phyloP scores from a whole-genome alignment of 495 filamentous ascomycete genomes.

The Penicillium manginii region DNA sequence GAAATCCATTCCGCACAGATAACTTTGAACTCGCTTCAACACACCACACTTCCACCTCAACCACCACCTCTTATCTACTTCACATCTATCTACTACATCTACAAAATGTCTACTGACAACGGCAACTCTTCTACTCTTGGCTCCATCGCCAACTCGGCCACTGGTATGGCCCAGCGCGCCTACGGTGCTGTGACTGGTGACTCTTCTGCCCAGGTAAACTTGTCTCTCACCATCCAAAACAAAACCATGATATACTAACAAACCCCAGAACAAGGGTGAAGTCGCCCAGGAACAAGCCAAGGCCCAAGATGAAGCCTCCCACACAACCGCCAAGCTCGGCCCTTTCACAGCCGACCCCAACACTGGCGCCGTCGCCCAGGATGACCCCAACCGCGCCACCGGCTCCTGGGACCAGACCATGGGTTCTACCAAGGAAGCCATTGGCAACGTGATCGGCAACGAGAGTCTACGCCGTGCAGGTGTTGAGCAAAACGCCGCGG shows the following conservation, averaged over 20 bases:
- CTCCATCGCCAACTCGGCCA: slow-evolving; percentile 79
- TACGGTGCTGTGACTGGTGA: slow-evolving; percentile 78
- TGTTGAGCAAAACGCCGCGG: slow-evolving; percentile 75
- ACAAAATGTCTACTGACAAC: slow-evolving; percentile 58
- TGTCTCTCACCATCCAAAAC: background rate
- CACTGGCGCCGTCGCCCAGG: slow-evolving; percentile 70
- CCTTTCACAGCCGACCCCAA: slow-evolving; percentile 64
- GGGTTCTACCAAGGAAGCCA: slow-evolving; percentile 79
- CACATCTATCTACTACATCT: slow-evolving; percentile 4
- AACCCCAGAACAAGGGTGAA: slow-evolving; percentile 50
- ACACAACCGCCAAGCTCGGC: slow-evolving; percentile 69
- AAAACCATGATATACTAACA: slow-evolving; percentile 22
- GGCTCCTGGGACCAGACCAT: slow-evolving; percentile 87
- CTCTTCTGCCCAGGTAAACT: slow-evolving; percentile 61
- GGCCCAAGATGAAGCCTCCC: slow-evolving; percentile 66
- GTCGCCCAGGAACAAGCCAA: slow-evolving; percentile 63
- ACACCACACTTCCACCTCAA: background rate
- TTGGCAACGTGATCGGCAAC: slow-evolving; percentile 75
- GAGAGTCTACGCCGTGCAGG: slow-evolving; percentile 75
- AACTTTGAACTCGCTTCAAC: background rate
- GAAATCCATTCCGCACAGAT: background rate
- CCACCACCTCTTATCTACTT: slow-evolving; percentile 3
- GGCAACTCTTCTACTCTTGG: slow-evolving; percentile 74
- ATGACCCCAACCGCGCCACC: slow-evolving; percentile 69
- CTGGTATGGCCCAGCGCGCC: slow-evolving; percentile 70